A percentile compares a stretch with the other conserved stretches of the same genome.
Conservation (phyloP, 2,329 filamentous ascomycete species). For the Phyllosticta citrichinensis region DNA sequence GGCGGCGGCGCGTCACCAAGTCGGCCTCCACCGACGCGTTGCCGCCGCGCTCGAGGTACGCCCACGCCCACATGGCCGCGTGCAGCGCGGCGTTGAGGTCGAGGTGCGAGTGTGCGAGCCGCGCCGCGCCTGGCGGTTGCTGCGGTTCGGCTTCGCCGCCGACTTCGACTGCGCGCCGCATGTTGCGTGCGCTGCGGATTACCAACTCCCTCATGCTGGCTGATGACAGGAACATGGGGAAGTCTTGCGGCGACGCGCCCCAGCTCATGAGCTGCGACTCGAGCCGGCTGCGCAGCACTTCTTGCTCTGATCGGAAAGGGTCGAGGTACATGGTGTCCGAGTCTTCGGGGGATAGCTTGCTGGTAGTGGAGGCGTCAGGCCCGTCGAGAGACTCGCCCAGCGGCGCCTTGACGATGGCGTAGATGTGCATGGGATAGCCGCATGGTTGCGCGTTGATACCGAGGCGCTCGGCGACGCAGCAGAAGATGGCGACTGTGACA, state of each 20-base stretch:
- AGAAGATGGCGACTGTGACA: constrained; percentile 80
- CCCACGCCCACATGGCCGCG: constrained; percentile 60
- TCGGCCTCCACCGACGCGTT: constrained; percentile 19
- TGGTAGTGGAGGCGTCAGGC: constrained; percentile 23
- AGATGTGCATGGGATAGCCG: constrained; percentile 75
- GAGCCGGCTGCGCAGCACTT: constrained; percentile 53
- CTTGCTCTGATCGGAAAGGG: constrained; percentile 61
- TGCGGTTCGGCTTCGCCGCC: background rate
- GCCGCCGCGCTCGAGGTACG: constrained; percentile 26
- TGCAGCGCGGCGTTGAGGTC: constrained; percentile 57
- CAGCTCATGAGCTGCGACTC: constrained; percentile 48
- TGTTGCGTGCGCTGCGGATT: constrained; percentile 68
- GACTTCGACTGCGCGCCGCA: constrained; percentile 57
- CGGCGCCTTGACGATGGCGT: constrained; percentile 62
- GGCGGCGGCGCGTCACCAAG: constrained; percentile 20
- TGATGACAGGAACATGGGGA: constrained; percentile 50
- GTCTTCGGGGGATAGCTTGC: constrained; percentile 27
- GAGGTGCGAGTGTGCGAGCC: constrained; percentile 7
- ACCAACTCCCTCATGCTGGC: constrained; percentile 59
- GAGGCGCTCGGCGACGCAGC: constrained; percentile 62
- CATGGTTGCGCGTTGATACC: constrained; percentile 70
- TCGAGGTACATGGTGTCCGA: constrained; percentile 68
- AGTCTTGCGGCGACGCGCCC: constrained; percentile 30
- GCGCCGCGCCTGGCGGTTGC: background rate
- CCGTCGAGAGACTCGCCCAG: constrained; percentile 44